Conservation (phyloP, 2,329 filamentous ascomycete genomes). For the Stachybotrys chartarum region DNA sequence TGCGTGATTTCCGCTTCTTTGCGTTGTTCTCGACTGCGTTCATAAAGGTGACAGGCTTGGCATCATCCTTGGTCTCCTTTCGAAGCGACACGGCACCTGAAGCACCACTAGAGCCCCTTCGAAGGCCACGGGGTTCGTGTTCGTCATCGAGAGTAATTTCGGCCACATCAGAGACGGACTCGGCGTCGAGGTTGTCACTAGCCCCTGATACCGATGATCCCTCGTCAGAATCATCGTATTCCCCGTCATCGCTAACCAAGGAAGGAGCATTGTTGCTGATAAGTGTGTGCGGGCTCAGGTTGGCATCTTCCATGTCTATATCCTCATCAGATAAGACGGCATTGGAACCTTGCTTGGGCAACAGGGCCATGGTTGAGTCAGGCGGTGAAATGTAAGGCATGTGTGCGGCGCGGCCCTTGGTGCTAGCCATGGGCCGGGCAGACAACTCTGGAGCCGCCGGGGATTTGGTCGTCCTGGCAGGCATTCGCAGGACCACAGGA, state of each 20-base stretch:
- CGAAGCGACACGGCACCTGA: constrained; percentile 39
- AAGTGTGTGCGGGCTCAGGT: constrained; percentile 62
- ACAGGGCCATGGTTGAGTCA: constrained; percentile 11
- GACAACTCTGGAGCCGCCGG: constrained; percentile 33
- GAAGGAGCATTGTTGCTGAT: constrained; percentile 72
- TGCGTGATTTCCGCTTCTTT: constrained; percentile 21
- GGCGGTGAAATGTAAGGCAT: constrained; percentile 31
- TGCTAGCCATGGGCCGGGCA: constrained; percentile 42
- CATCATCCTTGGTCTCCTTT: constrained; percentile 35
- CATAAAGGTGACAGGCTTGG: constrained; percentile 50
- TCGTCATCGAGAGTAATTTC: constrained; percentile 57
- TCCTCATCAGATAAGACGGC: constrained; percentile 33
- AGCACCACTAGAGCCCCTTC: constrained; percentile 35
- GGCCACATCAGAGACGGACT: constrained; percentile 51
- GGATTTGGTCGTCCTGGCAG: constrained; percentile 49
- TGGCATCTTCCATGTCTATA: constrained; percentile 47
- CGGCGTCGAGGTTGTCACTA: constrained; percentile 50
- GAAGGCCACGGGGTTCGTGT: constrained; percentile 36
- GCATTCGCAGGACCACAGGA: constrained; percentile 48
- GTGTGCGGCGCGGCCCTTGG: constrained; percentile 42
- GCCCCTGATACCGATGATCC: constrained; percentile 52
- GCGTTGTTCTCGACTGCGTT: constrained; percentile 38
- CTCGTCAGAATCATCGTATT: constrained; percentile 67
- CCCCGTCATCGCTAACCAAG: constrained; percentile 73
- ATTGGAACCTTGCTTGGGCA: constrained; percentile 12